Conservation (phyloP, 2,329 filamentous ascomycete genomes). For the Zasmidium angulare region DNA sequence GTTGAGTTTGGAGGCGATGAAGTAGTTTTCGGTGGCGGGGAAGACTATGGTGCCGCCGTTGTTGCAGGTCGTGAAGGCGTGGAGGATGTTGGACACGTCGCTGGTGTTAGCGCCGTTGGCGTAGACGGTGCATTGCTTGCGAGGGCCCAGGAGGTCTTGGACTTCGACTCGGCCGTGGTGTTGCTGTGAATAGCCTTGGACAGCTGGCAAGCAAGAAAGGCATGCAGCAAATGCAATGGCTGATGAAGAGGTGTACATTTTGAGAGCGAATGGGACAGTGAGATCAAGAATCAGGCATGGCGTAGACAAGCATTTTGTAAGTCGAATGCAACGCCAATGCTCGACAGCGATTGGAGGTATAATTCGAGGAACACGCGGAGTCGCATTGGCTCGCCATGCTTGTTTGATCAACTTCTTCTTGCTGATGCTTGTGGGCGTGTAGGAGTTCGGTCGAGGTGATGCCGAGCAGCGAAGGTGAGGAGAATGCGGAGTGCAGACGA, state of each 20-base stretch:
- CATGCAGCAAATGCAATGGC: too few species aligned
- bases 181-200: too few species aligned
- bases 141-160: not conserved
- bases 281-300: not conserved
- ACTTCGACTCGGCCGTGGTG: not conserved
- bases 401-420: not conserved
- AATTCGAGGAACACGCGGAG: not conserved
- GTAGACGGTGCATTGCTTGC: conserved; percentile 1
- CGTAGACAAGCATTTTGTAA: not conserved
- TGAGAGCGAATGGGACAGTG: too few species aligned
- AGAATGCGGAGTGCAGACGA: not conserved
- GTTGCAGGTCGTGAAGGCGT: conserved; percentile 43
- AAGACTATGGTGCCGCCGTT: conserved; percentile 51
- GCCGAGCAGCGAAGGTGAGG: not conserved
- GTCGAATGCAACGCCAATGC: too few species aligned
- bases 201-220: too few species aligned
- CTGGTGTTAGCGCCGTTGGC: conserved; percentile 16
- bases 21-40: conserved; percentile 51
- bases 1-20: conserved; percentile 52
- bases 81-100: conserved; percentile 43
- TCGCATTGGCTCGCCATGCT: not conserved
- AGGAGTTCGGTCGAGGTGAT: not conserved
- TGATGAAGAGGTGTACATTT: too few species aligned
- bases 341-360: not conserved
- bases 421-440: not conserved